Base-by-base conservation (phyloP, 2,329 filamentous ascomycete species). In the Claviceps pazoutovae region DNA sequence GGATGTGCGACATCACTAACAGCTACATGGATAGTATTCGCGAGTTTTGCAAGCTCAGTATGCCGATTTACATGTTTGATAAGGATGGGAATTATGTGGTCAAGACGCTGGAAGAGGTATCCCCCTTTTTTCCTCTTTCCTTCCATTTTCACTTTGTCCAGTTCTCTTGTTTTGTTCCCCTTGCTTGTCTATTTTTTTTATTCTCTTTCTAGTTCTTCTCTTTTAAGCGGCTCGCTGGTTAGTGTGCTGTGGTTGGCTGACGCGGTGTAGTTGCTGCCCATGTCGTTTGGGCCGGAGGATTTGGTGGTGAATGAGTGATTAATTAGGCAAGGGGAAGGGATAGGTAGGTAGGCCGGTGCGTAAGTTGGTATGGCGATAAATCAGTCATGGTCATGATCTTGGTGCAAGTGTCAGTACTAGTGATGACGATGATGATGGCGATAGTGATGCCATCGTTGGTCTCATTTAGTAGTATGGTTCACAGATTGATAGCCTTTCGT, bases 21-120 rank as follows among this genome's bases (percentile, higher is more conserved):
- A 36, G 4, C 16, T 37, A n/a, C 19, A 36, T 16, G 34, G 9
- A 51, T 57, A 84, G 83, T 59, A 88, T 91, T 57, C 81, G 85
- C 47, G 86, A 91, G 68, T 90, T 90, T 61, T 85, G 80, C 58
- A 67, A 75, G 6, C 62, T 81, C n/a, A 70, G 74, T 5, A 82
- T 79, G 53, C 91, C 89, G 0, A 78, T 98, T 52, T 82, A 95
- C 65, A 95, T 97, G 91, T 95, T 94, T 68, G 89, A 94, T 66
- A 84, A 83, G 65, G 78, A 89, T 56, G 84, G 83, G 2, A 78
- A 83, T 55, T 89, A 77, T 60, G 72, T 80, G n/a, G 79, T 87
- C 23, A 73, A 81, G 69, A 84, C 74, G 23, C 71, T 95, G 52
- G 80, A 82, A 57, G 75, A 88, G 70, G 80, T 83, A 63, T 61